Conservation (phyloP, 2,329 filamentous ascomycete species). For the Endothia cerciana region DNA sequence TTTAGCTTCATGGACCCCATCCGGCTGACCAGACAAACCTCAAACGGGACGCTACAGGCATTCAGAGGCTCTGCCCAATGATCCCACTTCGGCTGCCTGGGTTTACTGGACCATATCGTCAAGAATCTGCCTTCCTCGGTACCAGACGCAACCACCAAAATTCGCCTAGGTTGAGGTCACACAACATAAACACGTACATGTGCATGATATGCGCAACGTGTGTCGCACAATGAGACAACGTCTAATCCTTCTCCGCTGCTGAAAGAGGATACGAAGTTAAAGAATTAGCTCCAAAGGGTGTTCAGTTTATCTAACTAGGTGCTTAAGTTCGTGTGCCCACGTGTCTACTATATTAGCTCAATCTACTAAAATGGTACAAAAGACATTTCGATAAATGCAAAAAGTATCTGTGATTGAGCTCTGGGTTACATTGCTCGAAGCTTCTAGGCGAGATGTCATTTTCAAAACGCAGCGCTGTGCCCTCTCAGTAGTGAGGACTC, state of each 20-base stretch:
- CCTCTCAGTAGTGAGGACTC: background rate
- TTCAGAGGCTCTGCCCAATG: background rate
- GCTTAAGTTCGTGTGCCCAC: too few relatives aligned
- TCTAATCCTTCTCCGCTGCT: background rate
- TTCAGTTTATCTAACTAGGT: too few relatives aligned
- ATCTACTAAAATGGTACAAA: background rate
- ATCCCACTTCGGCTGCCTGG: background rate
- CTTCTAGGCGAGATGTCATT: background rate
- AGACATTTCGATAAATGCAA: background rate
- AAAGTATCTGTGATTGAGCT: background rate
- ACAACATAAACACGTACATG: background rate
- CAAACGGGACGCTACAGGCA: too few relatives aligned
- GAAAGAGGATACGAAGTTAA: background rate
- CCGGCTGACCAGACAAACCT: too few relatives aligned
- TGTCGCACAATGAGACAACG: background rate
- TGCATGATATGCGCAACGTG: background rate
- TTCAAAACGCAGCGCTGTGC: background rate
- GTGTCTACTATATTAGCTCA: background rate
- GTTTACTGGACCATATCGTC: background rate
- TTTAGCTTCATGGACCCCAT: too few relatives aligned
- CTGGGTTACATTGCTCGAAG: background rate
- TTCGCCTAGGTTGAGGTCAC: background rate
- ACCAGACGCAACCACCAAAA: background rate
- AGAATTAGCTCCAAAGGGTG: background rate
- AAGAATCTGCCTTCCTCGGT: background rate